Evolutionary conservation across 495 filamentous ascomycete species (phyloP).

Genomic region (Trichoderma virens): DNA sequence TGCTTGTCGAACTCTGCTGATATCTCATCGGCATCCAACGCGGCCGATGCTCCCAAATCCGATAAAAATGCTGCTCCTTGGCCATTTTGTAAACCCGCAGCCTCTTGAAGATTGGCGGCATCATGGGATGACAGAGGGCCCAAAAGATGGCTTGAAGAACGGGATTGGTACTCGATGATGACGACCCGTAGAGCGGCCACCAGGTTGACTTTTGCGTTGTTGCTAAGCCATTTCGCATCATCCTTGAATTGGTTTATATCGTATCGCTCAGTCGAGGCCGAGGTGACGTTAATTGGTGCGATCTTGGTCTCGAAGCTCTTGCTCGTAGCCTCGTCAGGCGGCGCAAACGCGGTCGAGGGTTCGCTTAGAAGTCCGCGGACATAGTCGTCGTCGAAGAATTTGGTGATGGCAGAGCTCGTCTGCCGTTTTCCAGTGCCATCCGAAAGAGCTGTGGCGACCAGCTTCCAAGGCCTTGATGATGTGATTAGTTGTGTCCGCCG

Average conservation of each 20-base stretch:
- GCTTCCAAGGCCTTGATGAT: conserved; percentile 62
- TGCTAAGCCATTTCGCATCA: conserved; percentile 79
- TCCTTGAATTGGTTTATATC: conserved; percentile 76
- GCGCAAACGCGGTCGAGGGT: conserved; percentile 54
- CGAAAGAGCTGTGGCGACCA: conserved; percentile 57
- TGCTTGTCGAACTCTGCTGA: conserved; percentile 48
- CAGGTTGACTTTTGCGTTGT: conserved; percentile 68
- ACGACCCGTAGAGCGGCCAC: conserved; percentile 72
- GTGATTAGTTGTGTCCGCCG: conserved; percentile 13
- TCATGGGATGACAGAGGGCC: conserved; percentile 61
- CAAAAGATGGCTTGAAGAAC: conserved; percentile 57
- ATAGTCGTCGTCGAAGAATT: conserved; percentile 61
- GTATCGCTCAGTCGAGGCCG: conserved; percentile 57
- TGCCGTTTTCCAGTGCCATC: conserved; percentile 41
- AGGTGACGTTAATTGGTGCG: conserved; percentile 79
- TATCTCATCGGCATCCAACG: conserved; percentile 40
- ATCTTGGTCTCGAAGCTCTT: conserved; percentile 77
- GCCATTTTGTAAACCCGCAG: conserved; percentile 49
- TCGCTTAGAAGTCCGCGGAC: conserved; percentile 57
- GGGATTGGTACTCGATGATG: conserved; percentile 74
- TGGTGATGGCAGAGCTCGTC: conserved; percentile 41
- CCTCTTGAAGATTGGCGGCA: conserved; percentile 56
- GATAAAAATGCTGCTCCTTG: conserved; percentile 41
- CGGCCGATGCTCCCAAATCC: conserved; percentile 31
- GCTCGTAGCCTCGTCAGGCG: conserved; percentile 52